Base-by-base conservation (phyloP, 306 rosid species). In the Canavalia ensiformis region DNA sequence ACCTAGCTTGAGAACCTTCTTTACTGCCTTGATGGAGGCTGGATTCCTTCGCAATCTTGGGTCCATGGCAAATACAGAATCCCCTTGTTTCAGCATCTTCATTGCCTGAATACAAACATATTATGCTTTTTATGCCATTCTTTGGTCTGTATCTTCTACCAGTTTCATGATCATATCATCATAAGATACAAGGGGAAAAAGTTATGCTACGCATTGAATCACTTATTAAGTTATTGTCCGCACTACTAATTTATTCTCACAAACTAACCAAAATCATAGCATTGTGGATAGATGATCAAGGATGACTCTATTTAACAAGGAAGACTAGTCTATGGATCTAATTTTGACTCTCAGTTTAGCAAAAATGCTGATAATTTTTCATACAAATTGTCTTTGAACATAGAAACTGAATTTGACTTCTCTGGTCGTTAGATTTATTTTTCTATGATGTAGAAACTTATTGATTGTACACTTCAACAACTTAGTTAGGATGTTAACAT, bases 41-140 rank as follows among this genome's bases (percentile, higher is more conserved):
- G 89, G 85, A 65, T 60, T 92, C 87, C 98, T 90, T 75, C 85
- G 60, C 18, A 95, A 79, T 82, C 83, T 89, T 12, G 94, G 98
- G 75, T 95, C 99, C 97, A 92, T 95, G 75, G 90, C 90, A 39
- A 91, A 51, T 39, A 92, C 91, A 6, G 83, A 74, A 34, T 92
- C 92, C 63, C 94, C 97, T 31, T 88, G 86, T 87, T 89, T 93
- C 75, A 95, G 66, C 89, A 88, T 88, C 84, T 90, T 85, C 82
- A 92, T 82, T 73, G 90, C 99, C 99, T 95, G 92, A 89, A 63
- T 47, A 68, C 45, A 77, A 44, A 12, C 63, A 84, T 65, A 60
- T 83, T 84, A 47, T 44, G 31, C 64, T 33, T 25, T 57, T 74
- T 47, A 25, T 29, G 1, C 30, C 47, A 41, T 52, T 82, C 51